Percentiles rank a stretch among this genome's conserved stretches.
Evolutionary conservation across 129 eudicot species (phyloP).

Genomic region (Cynara cardunculus): DNA sequence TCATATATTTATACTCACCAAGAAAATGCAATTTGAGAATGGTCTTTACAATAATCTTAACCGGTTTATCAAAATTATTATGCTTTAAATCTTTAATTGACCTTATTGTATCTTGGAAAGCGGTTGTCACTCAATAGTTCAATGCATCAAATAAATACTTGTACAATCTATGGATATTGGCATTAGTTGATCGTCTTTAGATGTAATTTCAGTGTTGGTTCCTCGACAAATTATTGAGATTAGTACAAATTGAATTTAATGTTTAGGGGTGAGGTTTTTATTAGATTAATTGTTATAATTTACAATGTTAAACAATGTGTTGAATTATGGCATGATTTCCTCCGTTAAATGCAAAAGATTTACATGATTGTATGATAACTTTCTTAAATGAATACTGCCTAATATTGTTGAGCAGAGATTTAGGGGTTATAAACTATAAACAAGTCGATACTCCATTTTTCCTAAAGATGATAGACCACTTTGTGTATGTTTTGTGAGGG

Average conservation of each 20-base stretch:
- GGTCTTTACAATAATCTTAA: constrained; percentile 30
- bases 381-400: background rate
- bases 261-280: constrained; percentile 38
- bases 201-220: constrained; percentile 12
- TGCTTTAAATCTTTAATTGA: constrained; percentile 33
- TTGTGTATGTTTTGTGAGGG: background rate
- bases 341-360: background rate
- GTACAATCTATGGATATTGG: constrained; percentile 18
- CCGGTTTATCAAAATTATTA: constrained; percentile 32
- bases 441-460: background rate
- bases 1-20: constrained; percentile 43
- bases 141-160: constrained; percentile 29
- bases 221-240: background rate
- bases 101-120: constrained; percentile 34
- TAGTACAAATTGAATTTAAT: constrained; percentile 12
- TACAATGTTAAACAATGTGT: constrained; percentile 12
- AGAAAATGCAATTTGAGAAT: constrained; percentile 32
- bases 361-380: constrained; percentile 3
- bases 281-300: constrained; percentile 1
- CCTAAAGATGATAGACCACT: background rate
- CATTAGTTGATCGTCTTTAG: background rate
- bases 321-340: background rate
- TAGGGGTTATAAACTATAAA: constrained; percentile 5
- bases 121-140: constrained; percentile 40
- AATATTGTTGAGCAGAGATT: constrained; percentile 1